Evolutionary conservation across 1,284 basidiomycete genomes (phyloP), one percentile per base, ranked within the genome.

Genomic region (Takashimella koratensis): DNA sequence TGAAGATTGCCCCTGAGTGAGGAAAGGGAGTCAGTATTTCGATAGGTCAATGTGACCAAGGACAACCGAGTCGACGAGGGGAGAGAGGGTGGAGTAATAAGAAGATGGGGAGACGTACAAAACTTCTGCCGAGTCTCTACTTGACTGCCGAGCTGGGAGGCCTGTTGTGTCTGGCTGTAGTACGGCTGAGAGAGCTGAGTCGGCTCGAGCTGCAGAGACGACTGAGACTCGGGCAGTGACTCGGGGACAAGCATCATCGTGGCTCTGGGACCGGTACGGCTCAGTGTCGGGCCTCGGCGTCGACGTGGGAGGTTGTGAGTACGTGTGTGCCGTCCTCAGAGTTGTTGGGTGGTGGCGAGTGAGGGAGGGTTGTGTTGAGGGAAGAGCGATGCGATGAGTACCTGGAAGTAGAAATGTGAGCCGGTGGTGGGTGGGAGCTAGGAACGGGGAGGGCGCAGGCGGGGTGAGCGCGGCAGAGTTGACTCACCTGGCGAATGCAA

Each of bases 111-210:
- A 19, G 8, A 60, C 73, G 66, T 45, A 74, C 74, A 76, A 56
- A 75, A 76, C 54, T 74, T 74, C 23, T 69, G 60, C 13, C 73
- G 58, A 10, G 73, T 71, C 54, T 75, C 73, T 6, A 72, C 62
- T 54, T 76, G 74, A 49, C 64, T 67, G 26, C 59, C 62, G 43
- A 51, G 51, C 51, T 60, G 39, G 49, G 25, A 19, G 39, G 48
- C 60, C 63, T 65, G 62, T 45, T 70, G 68, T 2, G 68, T 70
- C 49, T 67, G 64, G 47, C 57, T 61, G 52, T 61, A 66, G 10
- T 46, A 51, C 0, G 70, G 70, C 44, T 73, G 72, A 4, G 70
- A 72, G 5, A 73, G 54, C 51, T 74, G 72, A 5, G 72, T 74
- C 2, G 72, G 56, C 54, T 74, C 72, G 41, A 68, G 70, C 4